Base-by-base conservation (phyloP, 805 yeast genomes). In the Cyberlindnera petersonii region DNA sequence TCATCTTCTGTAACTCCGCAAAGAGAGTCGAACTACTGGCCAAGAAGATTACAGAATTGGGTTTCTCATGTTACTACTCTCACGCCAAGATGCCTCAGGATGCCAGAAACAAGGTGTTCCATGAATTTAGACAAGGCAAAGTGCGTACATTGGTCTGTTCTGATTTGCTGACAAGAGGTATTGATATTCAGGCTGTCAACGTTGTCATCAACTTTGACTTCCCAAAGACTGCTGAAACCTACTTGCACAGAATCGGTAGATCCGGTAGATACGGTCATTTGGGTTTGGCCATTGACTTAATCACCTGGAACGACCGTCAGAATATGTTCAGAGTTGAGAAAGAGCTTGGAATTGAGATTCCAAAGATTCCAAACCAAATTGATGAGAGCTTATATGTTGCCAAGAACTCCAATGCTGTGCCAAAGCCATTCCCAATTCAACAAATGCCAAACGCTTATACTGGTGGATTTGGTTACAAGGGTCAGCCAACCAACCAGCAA, bases 231-330 rank as follows among this genome's bases (percentile, higher is more conserved):
- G 97, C 98, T 7, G 98, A 93, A 65, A 93, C 98, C 28, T 93
- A 93, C 62, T 75, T 93, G 54, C 98, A 93, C 69, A 85, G 98
- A 75, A 93, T 91, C 54, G 98, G 98, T 74, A 87, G 98, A 72
- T 88, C 97, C 7, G 98, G 98, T 52, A 86, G 98, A 73, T 93
- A 86, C 58, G 98, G 98, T 50, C 98, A 93, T 63, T 78, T 89
- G 59, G 98, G 98, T 73, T 75, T 93, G 60, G 98, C 98, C 23
- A 88, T 93, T 59, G 93, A 93, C 68, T 76, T 93, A 56, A 87
- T 93, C 69, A 86, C 89, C 63, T 91, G 97, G 96, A 81, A 88
- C 57, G 98, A 93, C 63, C 79, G 98, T 60, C 88, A 85, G 66
- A 86, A 85, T 59, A 72, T 93, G 57, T 91, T 88, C 66, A 86